phyloP scores from a whole-genome alignment of 495 filamentous ascomycete species.

The Venustampulla echinocandica region DNA sequence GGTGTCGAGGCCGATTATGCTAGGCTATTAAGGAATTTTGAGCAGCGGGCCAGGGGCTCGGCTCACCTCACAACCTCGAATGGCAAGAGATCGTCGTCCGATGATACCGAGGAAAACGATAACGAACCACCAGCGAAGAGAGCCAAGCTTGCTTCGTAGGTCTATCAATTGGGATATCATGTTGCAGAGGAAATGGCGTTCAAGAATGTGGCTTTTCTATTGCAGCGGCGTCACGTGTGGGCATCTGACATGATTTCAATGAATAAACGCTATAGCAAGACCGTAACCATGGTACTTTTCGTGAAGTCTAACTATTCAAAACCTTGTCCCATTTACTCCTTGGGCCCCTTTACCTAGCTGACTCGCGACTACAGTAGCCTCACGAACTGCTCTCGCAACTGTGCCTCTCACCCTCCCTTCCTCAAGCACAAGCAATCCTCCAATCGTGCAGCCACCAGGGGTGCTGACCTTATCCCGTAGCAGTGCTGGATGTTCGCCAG shows the following conservation, averaged over 20 bases:
- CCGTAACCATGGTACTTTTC: not conserved
- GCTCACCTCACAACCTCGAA: not conserved
- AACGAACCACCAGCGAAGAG: slow-evolving; percentile 18
- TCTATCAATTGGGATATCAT: not conserved
- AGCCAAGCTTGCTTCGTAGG: slow-evolving; percentile 10
- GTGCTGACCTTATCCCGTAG: slow-evolving; percentile 71
- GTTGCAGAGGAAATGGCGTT: not conserved
- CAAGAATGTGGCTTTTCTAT: not conserved
- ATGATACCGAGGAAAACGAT: slow-evolving; percentile 10
- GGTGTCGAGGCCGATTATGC: slow-evolving; percentile 80
- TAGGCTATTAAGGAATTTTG: slow-evolving; percentile 40
- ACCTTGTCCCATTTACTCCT: slow-evolving; percentile 34
- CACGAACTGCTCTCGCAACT: slow-evolving; percentile 63
- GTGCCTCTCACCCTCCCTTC: slow-evolving; percentile 64
- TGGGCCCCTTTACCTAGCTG: slow-evolving; percentile 54
- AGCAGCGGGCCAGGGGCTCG: slow-evolving; percentile 3
- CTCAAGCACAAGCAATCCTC: slow-evolving; percentile 65
- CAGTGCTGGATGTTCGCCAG: slow-evolving; percentile 57
- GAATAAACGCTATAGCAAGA: not conserved
- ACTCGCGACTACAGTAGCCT: slow-evolving; percentile 68
- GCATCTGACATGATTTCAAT: not conserved
- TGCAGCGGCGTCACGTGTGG: not conserved
- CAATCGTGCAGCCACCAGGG: slow-evolving; percentile 74
- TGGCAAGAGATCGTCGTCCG: slow-evolving; percentile 18
- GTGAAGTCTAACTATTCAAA: slow-evolving; percentile 3